Evolutionary conservation across 2,329 filamentous ascomycete species (phyloP), one percentile per base, ranked within the genome.

Genomic region (Alternaria solani): DNA sequence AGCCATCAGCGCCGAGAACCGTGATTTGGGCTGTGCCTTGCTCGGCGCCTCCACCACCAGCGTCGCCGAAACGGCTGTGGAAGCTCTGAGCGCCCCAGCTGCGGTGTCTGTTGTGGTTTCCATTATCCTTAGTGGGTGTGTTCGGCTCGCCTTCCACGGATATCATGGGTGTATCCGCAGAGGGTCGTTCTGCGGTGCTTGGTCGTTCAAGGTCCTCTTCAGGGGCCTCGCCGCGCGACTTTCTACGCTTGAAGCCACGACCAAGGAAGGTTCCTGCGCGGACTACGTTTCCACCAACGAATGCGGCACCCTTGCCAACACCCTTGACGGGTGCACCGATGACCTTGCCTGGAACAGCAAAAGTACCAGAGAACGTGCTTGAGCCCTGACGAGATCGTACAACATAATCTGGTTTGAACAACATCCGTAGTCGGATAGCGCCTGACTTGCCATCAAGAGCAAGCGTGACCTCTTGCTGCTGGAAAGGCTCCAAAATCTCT

Each of bases 241-340:
- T 92, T 75, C 88, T 88, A 59, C 89, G 85, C 72, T 89, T 90
- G 79, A 98, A 89, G 18, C 93, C 92, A 62, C 92, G 91, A 67
- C 91, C 91, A 66, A 99, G 84, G 84, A 98, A 97, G 0, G 92
- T 94, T 6, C 93, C 95, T 46, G 93, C 94, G 77, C 92, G 96
- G 65, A 92, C 89, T 34, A 98, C 93, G 38, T 91, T 90, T 59
- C 92, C 91, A 23, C 90, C 90, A 2, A 92, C 88, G 20, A 81
- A 85, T 2, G 87, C 88, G 14, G 86, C 90, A 38, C 93, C 94
- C 58, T 89, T 91, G 30, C 92, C 92, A 36, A 91, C 89, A 42
- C 93, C 94, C 81, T 98, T 98, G 79, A 99, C 90, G n/a, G 95
- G 96, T 18, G 90, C 95, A 38, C 94, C 94, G 28, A 98, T 91